phyloP scores from a whole-genome alignment of 2,329 filamentous ascomycete species.

The Cryphonectria carpinicola region DNA sequence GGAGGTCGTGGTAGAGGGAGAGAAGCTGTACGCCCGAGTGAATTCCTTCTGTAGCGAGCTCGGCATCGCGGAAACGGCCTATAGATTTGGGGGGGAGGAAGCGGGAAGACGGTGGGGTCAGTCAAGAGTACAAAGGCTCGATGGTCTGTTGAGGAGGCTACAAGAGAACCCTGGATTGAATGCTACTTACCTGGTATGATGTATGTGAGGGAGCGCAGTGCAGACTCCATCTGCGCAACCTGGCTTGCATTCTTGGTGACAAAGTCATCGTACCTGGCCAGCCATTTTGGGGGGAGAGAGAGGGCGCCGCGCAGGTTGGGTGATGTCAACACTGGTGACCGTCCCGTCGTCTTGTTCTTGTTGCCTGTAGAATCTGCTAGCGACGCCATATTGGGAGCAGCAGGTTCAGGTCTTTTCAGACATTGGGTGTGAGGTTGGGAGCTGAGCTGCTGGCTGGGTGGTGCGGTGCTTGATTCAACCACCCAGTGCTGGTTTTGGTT shows the following conservation, averaged over 20 bases:
- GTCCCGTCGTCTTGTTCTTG: conserved; percentile 26
- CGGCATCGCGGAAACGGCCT: conserved; percentile 87
- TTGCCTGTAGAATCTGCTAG: conserved; percentile 27
- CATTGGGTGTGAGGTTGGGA: conserved; percentile 2
- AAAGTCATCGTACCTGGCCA: conserved; percentile 81
- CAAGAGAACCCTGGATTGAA: background rate
- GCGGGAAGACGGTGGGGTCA: background rate
- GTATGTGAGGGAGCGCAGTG: conserved; percentile 89
- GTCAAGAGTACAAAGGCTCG: background rate
- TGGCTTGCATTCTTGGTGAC: conserved; percentile 94
- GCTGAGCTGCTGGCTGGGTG: background rate
- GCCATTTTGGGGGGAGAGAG: conserved; percentile 66
- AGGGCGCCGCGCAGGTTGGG: conserved; percentile 49
- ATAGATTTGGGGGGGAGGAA: background rate
- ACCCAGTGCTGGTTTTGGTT: background rate
- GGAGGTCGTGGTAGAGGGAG: conserved; percentile 88
- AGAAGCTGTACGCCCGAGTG: conserved; percentile 89
- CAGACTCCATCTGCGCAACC: conserved; percentile 93
- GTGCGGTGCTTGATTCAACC: background rate
- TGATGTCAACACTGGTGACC: conserved; percentile 28
- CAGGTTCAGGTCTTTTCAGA: conserved; percentile 8
- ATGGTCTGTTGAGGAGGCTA: conserved; percentile 22
- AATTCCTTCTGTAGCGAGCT: conserved; percentile 90
- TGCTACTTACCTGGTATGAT: conserved; percentile 76
- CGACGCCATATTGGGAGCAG: conserved; percentile 24